Conservation (phyloP, 2,329 filamentous ascomycete species). For the Biscogniauxia sp. region DNA sequence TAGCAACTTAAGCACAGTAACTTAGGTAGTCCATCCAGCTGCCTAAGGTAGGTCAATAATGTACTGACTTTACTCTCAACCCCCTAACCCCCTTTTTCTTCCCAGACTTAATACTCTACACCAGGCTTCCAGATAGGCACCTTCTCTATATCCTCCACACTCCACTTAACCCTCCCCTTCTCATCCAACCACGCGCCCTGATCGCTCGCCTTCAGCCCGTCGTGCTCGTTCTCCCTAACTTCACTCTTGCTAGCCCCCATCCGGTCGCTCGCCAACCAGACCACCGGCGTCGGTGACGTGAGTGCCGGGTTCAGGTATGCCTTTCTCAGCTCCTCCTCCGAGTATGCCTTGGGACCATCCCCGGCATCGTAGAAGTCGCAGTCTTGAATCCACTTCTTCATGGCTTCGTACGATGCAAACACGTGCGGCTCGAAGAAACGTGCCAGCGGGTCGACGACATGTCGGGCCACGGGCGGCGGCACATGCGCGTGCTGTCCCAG, state of each 20-base stretch:
- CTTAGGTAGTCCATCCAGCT: too few relatives aligned
- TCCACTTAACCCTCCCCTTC: slow-evolving; percentile 38
- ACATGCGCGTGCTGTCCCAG: slow-evolving; percentile 21
- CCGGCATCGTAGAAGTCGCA: slow-evolving; percentile 17
- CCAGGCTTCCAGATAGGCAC: slow-evolving; percentile 20
- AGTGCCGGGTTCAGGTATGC: slow-evolving; percentile 32
- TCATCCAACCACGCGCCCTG: slow-evolving; percentile 59
- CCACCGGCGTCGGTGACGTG: slow-evolving; percentile 47
- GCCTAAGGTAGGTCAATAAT: too few relatives aligned
- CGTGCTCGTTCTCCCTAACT: slow-evolving; percentile 54
- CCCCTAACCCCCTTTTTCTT: background rate
- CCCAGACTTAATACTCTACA: background rate
- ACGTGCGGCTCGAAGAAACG: slow-evolving; percentile 29
- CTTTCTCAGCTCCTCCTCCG: slow-evolving; percentile 25
- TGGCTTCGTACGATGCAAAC: slow-evolving; percentile 27
- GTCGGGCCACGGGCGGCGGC: slow-evolving; percentile 16
- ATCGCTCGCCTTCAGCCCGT: slow-evolving; percentile 65
- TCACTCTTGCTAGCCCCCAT: slow-evolving; percentile 61
- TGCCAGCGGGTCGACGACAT: slow-evolving; percentile 24
- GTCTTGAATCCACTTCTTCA: slow-evolving; percentile 25
- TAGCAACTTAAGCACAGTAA: too few relatives aligned
- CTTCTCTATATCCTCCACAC: slow-evolving; percentile 20
- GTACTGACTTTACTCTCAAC: too few relatives aligned
- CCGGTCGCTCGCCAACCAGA: slow-evolving; percentile 66
- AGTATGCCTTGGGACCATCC: slow-evolving; percentile 23